Base-by-base conservation (phyloP, 2,329 filamentous ascomycete genomes). In the Colletotrichum orbiculare region DNA sequence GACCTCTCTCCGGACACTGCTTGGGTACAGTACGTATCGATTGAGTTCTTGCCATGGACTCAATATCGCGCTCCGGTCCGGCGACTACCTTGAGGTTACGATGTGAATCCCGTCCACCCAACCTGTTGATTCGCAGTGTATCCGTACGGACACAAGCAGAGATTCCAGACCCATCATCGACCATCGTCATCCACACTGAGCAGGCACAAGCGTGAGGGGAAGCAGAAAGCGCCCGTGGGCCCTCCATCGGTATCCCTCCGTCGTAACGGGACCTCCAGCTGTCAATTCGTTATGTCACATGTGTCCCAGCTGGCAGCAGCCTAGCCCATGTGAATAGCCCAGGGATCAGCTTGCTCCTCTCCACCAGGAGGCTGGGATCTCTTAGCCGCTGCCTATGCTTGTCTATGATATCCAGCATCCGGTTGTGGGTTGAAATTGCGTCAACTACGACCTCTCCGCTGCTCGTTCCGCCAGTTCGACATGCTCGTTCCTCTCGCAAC, bases 121-220 rank as follows among this genome's bases (percentile, higher is more conserved):
- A 25, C 33, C 48, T 15, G 10, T 15, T 8, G 25, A 25, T 25
- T 25, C 25, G 25, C 25, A 25, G 25, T 25, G 25, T 17, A 17
- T 17, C 17, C 17, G 17, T 25, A 25, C 25, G 25, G 25, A 25
- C 25, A 25, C 25, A 25, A 4, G 25, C 4, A 25, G 25, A 25
- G 15, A 46, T 43, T n/a, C 43, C 38, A 54, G 41, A 49, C 50
- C 50, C 45, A 39, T 41, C 38, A 34, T 8, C 37, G 38, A 13
- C 6, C 38, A 9, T 15, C 43, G 17, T 55, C 35, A 11, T 15
- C 62, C 50, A 61, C 62, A 49, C 34, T 54, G 56, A 42, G 39
- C 62, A 50, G 39, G 60, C 41, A 39, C 35, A 41, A 47, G 54
- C 60, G 47, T 46, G 60, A 59, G 60, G 54, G 47, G 54, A 63